These are phyloP conservation scores for Colletotrichum sp. DNA, from an alignment of 2,329 filamentous ascomycete species.

Conservation along the genomic window DNA sequence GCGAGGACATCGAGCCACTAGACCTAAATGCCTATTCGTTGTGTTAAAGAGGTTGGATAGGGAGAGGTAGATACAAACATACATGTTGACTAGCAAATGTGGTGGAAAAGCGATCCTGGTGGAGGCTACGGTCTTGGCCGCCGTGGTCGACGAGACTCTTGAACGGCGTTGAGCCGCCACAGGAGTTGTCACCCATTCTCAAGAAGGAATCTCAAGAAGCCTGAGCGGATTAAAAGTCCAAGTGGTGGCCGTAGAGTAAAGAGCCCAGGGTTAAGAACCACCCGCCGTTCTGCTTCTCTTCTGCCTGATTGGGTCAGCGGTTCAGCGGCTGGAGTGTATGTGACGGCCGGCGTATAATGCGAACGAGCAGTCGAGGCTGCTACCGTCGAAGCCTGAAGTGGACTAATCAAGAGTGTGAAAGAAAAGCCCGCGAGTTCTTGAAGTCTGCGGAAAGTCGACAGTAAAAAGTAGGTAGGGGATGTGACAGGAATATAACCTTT, in stretches of 20 bases:
- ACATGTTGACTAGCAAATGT: not conserved
- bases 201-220: not conserved
- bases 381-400: not conserved
- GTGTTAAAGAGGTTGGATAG: not conserved
- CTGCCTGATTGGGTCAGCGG: not conserved
- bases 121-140: slow-evolving; percentile 43
- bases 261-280: not conserved
- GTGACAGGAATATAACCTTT: not conserved
- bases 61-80: not conserved
- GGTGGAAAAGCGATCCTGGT: slow-evolving; percentile 42
- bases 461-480: not conserved
- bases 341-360: not conserved
- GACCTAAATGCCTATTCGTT: slow-evolving; percentile 9
- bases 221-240: not conserved
- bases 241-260: not conserved
- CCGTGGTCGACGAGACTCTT: slow-evolving; percentile 49
- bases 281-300: not conserved
- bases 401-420: not conserved
- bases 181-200: slow-evolving; percentile 45
- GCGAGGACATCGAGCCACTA: not conserved
- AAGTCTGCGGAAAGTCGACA: not conserved
- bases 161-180: slow-evolving; percentile 47
- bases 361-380: not conserved
- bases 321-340: not conserved
- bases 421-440: not conserved